A percentile compares a stretch with the other conserved stretches of the same genome.
phyloP scores from a whole-genome alignment of 2,329 filamentous ascomycete species.

The Dactylonectria estremocensis region DNA sequence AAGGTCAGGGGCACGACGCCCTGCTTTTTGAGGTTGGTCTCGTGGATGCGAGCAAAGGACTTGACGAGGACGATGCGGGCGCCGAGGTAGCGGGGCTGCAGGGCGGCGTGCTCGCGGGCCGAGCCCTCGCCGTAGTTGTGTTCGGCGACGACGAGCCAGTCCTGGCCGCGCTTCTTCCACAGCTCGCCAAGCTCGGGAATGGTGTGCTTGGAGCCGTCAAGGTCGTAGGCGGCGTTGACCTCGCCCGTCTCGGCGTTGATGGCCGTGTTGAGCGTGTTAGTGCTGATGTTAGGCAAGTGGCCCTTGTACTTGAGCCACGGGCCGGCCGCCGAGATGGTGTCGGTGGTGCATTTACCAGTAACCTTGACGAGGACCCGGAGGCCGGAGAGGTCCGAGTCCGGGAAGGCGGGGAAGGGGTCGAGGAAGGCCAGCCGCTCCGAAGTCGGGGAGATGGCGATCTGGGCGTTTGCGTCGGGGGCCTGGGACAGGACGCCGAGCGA shows the following conservation, averaged over 20 bases:
- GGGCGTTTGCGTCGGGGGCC: conserved; percentile 77
- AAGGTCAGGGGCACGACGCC: conserved; percentile 96
- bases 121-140: conserved; percentile 97
- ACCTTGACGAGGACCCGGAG: conserved; percentile 96
- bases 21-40: conserved; percentile 98
- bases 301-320: conserved; percentile 99
- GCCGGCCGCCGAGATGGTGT: conserved; percentile 95
- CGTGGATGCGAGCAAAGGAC: conserved; percentile 92
- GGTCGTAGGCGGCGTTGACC: conserved; percentile 92
- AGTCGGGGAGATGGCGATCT: conserved; percentile 86
- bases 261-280: conserved; percentile 97
- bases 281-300: conserved; percentile 96
- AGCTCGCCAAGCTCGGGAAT: conserved; percentile 90
- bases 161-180: conserved; percentile 82
- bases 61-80: conserved; percentile 88
- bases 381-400: conserved; percentile 78
- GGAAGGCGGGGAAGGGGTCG: conserved; percentile 91
- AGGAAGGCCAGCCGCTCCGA: conserved; percentile 92
- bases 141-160: conserved; percentile 96
- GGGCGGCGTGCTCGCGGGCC: conserved; percentile 89
- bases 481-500: conserved; percentile 81
- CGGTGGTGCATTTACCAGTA: conserved; percentile 96
- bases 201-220: conserved; percentile 79
- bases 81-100: conserved; percentile 92
- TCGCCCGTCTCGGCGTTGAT: conserved; percentile 93